A percentile compares a stretch with the other conserved stretches of the same genome.
Evolutionary conservation across 148 eudicot genomes (phyloP).

Genomic region (Cornus controversa): DNA sequence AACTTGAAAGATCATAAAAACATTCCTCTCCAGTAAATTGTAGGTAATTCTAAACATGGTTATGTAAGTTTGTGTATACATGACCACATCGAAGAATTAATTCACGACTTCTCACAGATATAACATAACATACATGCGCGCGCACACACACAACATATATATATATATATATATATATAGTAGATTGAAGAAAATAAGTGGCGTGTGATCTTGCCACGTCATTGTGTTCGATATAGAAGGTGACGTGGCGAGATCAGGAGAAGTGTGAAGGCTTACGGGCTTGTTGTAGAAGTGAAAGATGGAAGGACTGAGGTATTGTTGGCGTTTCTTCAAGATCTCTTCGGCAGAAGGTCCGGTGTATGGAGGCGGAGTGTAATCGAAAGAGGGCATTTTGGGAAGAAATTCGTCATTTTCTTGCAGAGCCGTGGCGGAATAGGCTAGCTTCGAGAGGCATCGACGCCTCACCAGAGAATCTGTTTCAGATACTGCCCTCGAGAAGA

Average conservation of each 20-base stretch:
- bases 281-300: constrained; percentile 71
- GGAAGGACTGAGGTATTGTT: constrained; percentile 81
- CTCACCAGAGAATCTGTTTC: neutral
- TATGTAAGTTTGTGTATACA: too few species aligned
- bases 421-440: constrained; percentile 5
- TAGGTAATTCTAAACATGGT: too few species aligned
- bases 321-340: constrained; percentile 69
- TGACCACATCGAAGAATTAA: too few species aligned
- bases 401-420: constrained; percentile 13
- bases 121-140: too few species aligned
- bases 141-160: too few species aligned
- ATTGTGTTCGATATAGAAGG: too few species aligned
- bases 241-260: neutral
- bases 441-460: constrained; percentile 19
- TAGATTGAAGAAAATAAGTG: too few species aligned
- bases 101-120: too few species aligned
- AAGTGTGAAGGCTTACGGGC: constrained; percentile 44
- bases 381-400: constrained; percentile 62
- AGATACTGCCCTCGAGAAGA: neutral
- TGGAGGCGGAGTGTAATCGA: constrained; percentile 81
- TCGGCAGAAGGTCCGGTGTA: constrained; percentile 75
- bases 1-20: too few species aligned
- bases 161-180: too few species aligned
- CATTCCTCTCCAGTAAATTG: too few species aligned
- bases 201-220: too few species aligned